phyloP scores from a whole-genome alignment of 345 rosid genomes.

The Eucalyptus coolabah region DNA sequence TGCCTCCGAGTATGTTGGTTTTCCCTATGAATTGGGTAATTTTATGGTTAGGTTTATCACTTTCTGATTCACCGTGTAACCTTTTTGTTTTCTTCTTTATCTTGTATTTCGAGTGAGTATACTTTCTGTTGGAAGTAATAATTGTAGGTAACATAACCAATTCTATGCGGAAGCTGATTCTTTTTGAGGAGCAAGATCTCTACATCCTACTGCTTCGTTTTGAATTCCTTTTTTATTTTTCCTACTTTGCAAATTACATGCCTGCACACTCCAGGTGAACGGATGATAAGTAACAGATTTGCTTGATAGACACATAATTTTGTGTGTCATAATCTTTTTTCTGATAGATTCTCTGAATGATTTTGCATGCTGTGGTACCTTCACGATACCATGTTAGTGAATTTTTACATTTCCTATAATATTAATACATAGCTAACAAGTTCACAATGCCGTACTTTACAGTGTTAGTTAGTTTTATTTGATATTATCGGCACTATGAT shows the following conservation, averaged over 20 bases:
- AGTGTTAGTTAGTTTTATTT: neutral
- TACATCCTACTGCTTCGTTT: neutral
- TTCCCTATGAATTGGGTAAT: neutral
- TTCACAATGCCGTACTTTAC: neutral
- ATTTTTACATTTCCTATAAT: neutral
- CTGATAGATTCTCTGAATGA: neutral
- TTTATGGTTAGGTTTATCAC: neutral
- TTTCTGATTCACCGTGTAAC: neutral
- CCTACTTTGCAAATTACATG: neutral
- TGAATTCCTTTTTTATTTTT: neutral
- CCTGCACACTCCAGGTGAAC: neutral
- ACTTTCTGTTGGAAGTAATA: neutral
- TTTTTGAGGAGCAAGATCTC: neutral
- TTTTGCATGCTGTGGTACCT: neutral
- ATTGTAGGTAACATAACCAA: neutral
- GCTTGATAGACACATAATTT: neutral
- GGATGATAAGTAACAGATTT: neutral
- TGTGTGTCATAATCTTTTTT: neutral
- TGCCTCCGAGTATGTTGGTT: constrained; percentile 52
- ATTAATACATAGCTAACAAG: neutral
- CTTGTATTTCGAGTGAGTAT: neutral
- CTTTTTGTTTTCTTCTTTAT: neutral
- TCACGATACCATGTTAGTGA: neutral
- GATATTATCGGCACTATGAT: neutral
- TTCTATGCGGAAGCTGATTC: neutral